Evolutionary conservation across 345 rosid species (phyloP).

Genomic region (Eucalyptus marginata): DNA sequence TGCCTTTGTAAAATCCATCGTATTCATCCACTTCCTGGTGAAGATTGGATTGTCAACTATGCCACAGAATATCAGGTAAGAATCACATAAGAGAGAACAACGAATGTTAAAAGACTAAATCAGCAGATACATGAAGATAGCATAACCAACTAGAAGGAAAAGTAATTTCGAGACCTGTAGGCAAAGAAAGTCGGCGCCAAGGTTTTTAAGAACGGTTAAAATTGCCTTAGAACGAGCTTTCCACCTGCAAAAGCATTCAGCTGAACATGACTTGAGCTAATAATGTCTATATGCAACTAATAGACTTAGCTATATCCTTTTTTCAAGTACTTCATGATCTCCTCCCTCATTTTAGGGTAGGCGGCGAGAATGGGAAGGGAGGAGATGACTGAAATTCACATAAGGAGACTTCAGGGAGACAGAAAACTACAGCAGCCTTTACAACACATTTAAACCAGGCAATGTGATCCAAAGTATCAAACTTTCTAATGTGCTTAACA

Average conservation of each 20-base stretch:
- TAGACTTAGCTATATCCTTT: background rate
- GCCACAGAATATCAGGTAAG: background rate
- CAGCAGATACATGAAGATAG: background rate
- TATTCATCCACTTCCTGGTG: constrained; percentile 86
- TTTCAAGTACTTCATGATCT: background rate
- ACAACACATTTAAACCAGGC: background rate
- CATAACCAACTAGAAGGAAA: background rate
- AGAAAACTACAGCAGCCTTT: background rate
- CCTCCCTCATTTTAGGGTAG: background rate
- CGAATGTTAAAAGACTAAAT: background rate
- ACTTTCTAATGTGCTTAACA: background rate
- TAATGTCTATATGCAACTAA: background rate
- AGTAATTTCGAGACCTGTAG: constrained; percentile 43
- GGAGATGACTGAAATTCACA: background rate
- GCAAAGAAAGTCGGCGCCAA: constrained; percentile 69
- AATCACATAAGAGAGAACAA: background rate
- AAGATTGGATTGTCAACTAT: constrained; percentile 1
- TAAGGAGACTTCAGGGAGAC: background rate
- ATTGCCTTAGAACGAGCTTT: constrained; percentile 74
- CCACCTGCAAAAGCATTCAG: constrained; percentile 40
- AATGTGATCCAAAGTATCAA: background rate
- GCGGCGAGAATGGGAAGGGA: background rate
- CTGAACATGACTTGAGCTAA: background rate
- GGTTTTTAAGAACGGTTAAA: constrained; percentile 42
- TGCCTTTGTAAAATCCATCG: constrained; percentile 58